A percentile compares a stretch with the other conserved stretches of the same genome.
phyloP scores from a whole-genome alignment of 306 rosid genomes.

The Lupinus albus region DNA sequence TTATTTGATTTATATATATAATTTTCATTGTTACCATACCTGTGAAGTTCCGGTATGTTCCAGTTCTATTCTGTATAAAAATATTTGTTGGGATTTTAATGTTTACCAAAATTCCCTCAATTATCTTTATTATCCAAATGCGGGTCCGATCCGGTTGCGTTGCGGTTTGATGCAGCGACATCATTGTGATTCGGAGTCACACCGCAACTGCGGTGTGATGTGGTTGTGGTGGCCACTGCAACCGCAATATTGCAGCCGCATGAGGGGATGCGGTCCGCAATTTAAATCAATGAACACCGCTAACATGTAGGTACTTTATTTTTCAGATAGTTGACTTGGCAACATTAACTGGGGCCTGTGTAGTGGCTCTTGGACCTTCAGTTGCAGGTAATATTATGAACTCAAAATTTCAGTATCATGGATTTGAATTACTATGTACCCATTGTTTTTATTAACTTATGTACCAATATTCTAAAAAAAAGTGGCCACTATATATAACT shows the following conservation, averaged over 20 bases:
- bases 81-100: slow-evolving; percentile 11
- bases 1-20: slow-evolving; percentile 4
- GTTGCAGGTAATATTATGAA: slow-evolving; percentile 61
- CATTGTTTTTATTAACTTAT: background rate
- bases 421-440: slow-evolving; percentile 14
- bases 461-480: background rate
- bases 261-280: too few relatives aligned
- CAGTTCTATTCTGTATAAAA: slow-evolving; percentile 8
- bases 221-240: too few relatives aligned
- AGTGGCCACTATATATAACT: background rate
- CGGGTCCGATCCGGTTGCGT: too few relatives aligned
- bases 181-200: too few relatives aligned
- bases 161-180: too few relatives aligned
- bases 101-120: background rate
- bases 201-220: too few relatives aligned
- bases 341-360: slow-evolving; percentile 83
- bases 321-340: slow-evolving; percentile 87
- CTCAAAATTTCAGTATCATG: background rate
- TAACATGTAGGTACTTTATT: slow-evolving; percentile 39
- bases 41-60: background rate
- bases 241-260: too few relatives aligned
- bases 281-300: too few relatives aligned
- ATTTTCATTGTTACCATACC: slow-evolving; percentile 14
- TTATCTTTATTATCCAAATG: too few relatives aligned
- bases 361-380: slow-evolving; percentile 84